phyloP scores from a whole-genome alignment of 176 grass and related monocot species.

The Oryza meridionalis region DNA sequence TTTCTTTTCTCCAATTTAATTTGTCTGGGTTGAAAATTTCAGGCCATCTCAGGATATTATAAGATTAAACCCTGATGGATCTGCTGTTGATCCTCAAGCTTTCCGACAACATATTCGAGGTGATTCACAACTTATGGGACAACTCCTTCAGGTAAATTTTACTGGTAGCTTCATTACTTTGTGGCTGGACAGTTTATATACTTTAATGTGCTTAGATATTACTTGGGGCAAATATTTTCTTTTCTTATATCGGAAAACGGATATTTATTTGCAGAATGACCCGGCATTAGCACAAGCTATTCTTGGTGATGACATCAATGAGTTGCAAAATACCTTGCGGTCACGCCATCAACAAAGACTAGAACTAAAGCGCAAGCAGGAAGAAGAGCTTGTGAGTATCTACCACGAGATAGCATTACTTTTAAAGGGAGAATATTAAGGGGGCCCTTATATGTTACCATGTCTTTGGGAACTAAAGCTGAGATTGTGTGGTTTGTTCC shows the following conservation, averaged over 20 bases:
- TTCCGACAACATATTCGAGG: constrained; percentile 78
- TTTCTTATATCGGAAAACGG: constrained; percentile 8
- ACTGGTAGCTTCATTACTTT: constrained; percentile 6
- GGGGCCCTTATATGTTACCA: background rate
- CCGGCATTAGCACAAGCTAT: constrained; percentile 85
- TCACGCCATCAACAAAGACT: constrained; percentile 72
- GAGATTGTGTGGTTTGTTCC: background rate
- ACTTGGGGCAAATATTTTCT: background rate
- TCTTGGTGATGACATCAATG: constrained; percentile 78
- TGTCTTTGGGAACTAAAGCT: constrained; percentile 10
- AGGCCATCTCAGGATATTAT: constrained; percentile 61
- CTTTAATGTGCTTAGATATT: background rate
- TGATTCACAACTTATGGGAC: constrained; percentile 88
- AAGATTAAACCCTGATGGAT: constrained; percentile 72
- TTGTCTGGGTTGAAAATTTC: constrained; percentile 37
- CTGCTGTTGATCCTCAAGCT: constrained; percentile 76
- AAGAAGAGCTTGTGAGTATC: constrained; percentile 94
- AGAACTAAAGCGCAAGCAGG: constrained; percentile 74
- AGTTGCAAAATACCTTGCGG: constrained; percentile 71
- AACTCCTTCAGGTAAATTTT: constrained; percentile 81
- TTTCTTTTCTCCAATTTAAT: constrained; percentile 26
- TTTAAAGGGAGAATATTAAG: background rate
- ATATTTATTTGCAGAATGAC: constrained; percentile 78
- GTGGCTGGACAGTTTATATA: background rate
- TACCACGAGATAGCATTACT: constrained; percentile 10